Conservation (phyloP, 768 basidiomycete species). For the Tylopilus felleus region DNA sequence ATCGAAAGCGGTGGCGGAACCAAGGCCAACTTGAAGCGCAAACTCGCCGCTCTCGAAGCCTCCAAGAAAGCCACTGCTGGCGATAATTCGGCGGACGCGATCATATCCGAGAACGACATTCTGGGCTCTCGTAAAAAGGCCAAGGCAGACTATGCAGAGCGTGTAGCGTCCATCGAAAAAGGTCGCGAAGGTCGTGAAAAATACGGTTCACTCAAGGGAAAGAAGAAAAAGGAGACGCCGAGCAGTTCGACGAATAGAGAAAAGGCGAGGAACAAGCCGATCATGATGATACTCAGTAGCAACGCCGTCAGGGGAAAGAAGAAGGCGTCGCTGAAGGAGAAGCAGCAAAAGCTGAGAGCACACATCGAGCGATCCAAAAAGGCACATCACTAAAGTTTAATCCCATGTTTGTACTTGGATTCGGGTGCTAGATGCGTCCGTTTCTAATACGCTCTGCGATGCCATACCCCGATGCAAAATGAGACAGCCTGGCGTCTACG, state of each 20-base stretch:
- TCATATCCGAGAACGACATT: slow-evolving; percentile 89
- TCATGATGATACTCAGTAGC: slow-evolving; percentile 89
- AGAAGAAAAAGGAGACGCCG: slow-evolving; percentile 76
- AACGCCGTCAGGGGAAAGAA: slow-evolving; percentile 78
- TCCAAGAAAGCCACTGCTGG: slow-evolving; percentile 53
- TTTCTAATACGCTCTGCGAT: slow-evolving; percentile 42
- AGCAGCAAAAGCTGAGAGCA: slow-evolving; percentile 72
- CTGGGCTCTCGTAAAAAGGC: slow-evolving; percentile 90
- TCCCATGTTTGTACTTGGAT: not conserved
- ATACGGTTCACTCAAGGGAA: slow-evolving; percentile 87
- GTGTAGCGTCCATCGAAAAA: slow-evolving; percentile 86
- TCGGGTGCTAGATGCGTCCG: slow-evolving; percentile 23
- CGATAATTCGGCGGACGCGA: slow-evolving; percentile 42
- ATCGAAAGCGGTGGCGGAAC: slow-evolving; percentile 69
- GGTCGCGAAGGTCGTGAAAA: slow-evolving; percentile 95
- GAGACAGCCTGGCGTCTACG: slow-evolving; percentile 74
- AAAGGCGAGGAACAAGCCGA: slow-evolving; percentile 90
- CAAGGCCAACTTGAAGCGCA: slow-evolving; percentile 85
- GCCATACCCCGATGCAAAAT: slow-evolving; percentile 69
- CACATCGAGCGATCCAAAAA: slow-evolving; percentile 75
- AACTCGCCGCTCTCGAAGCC: slow-evolving; percentile 77
- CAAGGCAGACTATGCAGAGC: slow-evolving; percentile 91
- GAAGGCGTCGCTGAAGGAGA: slow-evolving; percentile 76
- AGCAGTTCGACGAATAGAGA: slow-evolving; percentile 91
- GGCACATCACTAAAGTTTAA: slow-evolving; percentile 26